Percentiles rank a stretch among this genome's conserved stretches.
These are phyloP conservation scores for Colletotrichum eremochloae DNA, from an alignment of 2,329 filamentous ascomycete species.

Conservation along the genomic window DNA sequence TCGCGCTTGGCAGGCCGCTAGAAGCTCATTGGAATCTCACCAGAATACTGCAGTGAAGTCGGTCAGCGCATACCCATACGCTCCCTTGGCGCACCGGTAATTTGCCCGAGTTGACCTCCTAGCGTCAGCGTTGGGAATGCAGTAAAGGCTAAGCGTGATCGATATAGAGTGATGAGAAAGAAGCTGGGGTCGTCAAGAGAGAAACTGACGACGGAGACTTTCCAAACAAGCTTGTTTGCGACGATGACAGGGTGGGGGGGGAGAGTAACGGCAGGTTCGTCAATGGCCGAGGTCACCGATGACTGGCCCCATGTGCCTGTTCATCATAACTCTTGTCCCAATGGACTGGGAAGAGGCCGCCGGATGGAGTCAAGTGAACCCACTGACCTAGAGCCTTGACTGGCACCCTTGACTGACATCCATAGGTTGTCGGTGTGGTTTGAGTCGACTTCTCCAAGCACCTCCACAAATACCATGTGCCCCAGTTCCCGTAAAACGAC, in stretches of 20 bases:
- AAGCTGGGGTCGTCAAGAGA: not conserved
- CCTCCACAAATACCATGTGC: not conserved
- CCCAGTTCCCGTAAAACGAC: not conserved
- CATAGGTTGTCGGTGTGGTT: not conserved
- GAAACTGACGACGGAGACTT: no score
- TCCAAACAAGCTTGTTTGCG: not conserved
- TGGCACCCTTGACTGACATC: no score
- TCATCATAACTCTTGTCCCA: not conserved
- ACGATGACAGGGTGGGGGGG: not conserved
- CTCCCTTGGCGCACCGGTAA: constrained; percentile 23
- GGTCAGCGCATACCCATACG: not conserved
- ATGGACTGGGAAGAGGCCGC: not conserved
- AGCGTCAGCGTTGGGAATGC: not conserved
- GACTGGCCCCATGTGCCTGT: constrained; percentile 1
- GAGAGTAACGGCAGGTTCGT: not conserved
- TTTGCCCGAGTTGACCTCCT: constrained; percentile 25
- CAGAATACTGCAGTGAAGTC: constrained; percentile 5
- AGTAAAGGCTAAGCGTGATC: not conserved
- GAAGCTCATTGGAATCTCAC: constrained; percentile 17
- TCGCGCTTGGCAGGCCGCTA: not conserved
- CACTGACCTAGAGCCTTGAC: not conserved
- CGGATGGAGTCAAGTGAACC: not conserved
- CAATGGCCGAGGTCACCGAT: not conserved
- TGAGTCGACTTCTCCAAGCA: not conserved
- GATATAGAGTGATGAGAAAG: not conserved